Conservation (phyloP, 2,329 filamentous ascomycete genomes). For the Sporothrix sp. region DNA sequence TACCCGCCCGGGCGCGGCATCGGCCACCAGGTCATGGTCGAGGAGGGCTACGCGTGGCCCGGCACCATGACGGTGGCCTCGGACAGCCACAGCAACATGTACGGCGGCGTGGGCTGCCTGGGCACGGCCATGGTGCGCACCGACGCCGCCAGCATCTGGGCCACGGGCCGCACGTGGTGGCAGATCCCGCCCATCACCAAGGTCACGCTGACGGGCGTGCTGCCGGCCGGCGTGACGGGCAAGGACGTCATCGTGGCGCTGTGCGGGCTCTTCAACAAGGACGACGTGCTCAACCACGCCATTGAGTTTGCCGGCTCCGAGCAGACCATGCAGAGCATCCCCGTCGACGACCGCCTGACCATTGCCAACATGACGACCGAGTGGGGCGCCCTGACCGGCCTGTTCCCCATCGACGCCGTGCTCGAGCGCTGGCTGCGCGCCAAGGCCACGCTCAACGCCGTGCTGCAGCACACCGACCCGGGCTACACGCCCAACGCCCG, state of each 20-base stretch:
- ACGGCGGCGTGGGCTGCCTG: constrained; percentile 67
- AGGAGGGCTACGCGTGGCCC: constrained; percentile 74
- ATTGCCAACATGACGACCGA: constrained; percentile 71
- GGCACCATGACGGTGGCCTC: constrained; percentile 73
- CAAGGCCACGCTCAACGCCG: constrained; percentile 64
- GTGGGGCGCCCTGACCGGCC: constrained; percentile 60
- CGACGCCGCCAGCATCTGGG: constrained; percentile 79
- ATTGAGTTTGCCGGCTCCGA: constrained; percentile 80
- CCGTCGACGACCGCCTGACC: constrained; percentile 59
- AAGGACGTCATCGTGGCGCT: constrained; percentile 92
- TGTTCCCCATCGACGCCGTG: constrained; percentile 68
- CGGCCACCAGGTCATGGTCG: constrained; percentile 86
- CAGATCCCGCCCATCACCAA: constrained; percentile 72
- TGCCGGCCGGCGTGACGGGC: constrained; percentile 73
- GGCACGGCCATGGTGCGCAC: constrained; percentile 79
- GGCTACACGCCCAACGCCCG: constrained; percentile 37
- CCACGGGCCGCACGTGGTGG: constrained; percentile 77
- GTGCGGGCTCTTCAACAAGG: constrained; percentile 74
- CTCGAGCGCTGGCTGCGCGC: constrained; percentile 64
- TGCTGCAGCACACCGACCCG: constrained; percentile 32
- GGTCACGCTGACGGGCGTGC: constrained; percentile 63
- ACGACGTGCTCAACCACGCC: constrained; percentile 83
- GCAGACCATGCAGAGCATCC: constrained; percentile 58
- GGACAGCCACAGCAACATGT: constrained; percentile 72
- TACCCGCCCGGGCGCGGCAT: constrained; percentile 39